phyloP scores from a whole-genome alignment of 2,329 filamentous ascomycete species.

The Rasamsonia emersonii region DNA sequence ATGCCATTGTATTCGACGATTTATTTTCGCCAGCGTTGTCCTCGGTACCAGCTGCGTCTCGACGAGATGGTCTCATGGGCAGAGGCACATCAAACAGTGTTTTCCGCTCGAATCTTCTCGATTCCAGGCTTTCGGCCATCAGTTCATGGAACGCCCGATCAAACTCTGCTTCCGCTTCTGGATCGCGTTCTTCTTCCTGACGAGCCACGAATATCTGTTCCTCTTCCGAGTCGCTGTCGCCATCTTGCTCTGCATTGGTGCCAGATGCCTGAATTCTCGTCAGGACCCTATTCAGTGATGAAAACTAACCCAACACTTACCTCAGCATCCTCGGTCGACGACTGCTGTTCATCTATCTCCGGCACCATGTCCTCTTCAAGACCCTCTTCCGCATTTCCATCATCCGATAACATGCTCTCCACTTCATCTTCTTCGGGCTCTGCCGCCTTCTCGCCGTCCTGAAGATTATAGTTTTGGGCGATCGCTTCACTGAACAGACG shows the following conservation, averaged over 20 bases:
- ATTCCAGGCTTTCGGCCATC: conserved; percentile 95
- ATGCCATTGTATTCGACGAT: conserved; percentile 70
- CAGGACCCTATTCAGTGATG: conserved; percentile 6
- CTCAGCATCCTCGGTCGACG: conserved; percentile 43
- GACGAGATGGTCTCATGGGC: conserved; percentile 66
- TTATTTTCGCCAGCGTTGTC: conserved; percentile 26
- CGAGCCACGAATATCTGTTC: conserved; percentile 88
- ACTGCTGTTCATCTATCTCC: conserved; percentile 49
- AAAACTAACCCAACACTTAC: conserved; percentile 15
- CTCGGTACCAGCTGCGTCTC: conserved; percentile 45
- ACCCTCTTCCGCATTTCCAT: conserved; percentile 70
- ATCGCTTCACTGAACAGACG: conserved; percentile 81
- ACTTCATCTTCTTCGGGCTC: conserved; percentile 71
- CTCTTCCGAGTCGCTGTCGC: conserved; percentile 58
- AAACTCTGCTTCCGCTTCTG: conserved; percentile 92
- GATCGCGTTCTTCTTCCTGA: conserved; percentile 81
- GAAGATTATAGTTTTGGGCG: conserved; percentile 76
- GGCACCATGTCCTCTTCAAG: conserved; percentile 51
- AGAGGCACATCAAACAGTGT: conserved; percentile 91
- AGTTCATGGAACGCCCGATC: conserved; percentile 96
- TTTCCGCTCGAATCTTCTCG: conserved; percentile 91
- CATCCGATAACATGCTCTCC: conserved; percentile 65
- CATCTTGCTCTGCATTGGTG: conserved; percentile 38
- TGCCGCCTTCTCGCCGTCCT: conserved; percentile 57
- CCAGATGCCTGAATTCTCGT: conserved; percentile 28